A percentile compares a stretch with the other conserved stretches of the same genome.
phyloP scores from a whole-genome alignment of 75 land plant species.

The Isoetes taiwanensis region DNA sequence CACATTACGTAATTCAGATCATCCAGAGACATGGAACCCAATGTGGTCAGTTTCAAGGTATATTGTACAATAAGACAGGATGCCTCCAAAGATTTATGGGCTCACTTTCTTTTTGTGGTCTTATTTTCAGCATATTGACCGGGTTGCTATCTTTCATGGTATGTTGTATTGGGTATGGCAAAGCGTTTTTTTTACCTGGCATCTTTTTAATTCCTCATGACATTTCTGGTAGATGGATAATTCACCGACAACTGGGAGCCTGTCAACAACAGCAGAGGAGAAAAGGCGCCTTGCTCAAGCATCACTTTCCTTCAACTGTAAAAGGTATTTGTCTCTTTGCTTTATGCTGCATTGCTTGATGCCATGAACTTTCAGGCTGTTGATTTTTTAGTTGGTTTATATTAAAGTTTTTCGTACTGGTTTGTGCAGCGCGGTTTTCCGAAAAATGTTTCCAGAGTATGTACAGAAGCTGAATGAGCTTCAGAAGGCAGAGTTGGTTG shows the following conservation, averaged over 20 bases:
- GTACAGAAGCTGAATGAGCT: constrained; percentile 56
- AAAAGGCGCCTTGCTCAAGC: constrained; percentile 58
- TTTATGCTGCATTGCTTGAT: background rate
- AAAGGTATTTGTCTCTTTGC: constrained; percentile 30
- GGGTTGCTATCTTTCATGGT: constrained; percentile 98
- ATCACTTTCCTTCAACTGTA: constrained; percentile 87
- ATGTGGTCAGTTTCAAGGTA: constrained; percentile 99
- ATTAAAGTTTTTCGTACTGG: background rate
- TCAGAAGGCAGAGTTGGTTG: constrained; percentile 27
- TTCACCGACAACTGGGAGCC: constrained; percentile 83
- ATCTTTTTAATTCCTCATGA: too few species aligned
- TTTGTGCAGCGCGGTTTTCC: constrained; percentile 46
- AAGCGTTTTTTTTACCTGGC: too few species aligned
- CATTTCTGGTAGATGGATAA: constrained; percentile 59
- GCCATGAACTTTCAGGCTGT: background rate
- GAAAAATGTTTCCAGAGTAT: constrained; percentile 84
- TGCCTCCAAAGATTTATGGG: background rate
- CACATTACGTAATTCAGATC: constrained; percentile 37
- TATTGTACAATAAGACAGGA: background rate
- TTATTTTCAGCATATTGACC: constrained; percentile 62
- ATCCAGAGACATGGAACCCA: constrained; percentile 97
- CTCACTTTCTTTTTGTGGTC: background rate
- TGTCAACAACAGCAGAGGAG: constrained; percentile 50
- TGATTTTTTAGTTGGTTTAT: background rate
- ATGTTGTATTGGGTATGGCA: constrained; percentile 17